phyloP scores from a whole-genome alignment of 352 stramenopile species.

The Phytopythium oedochilum region DNA sequence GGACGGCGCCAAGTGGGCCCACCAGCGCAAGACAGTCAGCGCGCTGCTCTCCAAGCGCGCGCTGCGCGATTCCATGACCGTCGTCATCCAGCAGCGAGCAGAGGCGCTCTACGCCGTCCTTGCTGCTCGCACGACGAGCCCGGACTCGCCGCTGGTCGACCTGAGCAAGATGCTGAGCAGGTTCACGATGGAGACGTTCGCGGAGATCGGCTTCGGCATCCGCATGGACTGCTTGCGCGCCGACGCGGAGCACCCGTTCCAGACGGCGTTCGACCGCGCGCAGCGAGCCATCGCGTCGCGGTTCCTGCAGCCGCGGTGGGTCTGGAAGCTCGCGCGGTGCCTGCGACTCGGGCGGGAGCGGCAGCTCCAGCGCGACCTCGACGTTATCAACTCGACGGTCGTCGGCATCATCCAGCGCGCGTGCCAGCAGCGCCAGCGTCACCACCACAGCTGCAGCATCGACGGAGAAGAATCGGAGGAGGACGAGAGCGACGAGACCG shows the following conservation, averaged over 20 bases:
- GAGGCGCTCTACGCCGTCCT: conserved; percentile 22
- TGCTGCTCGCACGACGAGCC: conserved; percentile 8
- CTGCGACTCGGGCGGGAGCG: conserved; percentile 29
- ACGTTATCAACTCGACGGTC: conserved; percentile 44
- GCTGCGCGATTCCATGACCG: conserved; percentile 42
- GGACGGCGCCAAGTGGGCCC: conserved; percentile 37
- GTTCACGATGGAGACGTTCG: conserved; percentile 51
- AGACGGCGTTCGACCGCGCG: conserved; percentile 38
- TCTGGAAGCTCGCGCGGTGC: conserved; percentile 38
- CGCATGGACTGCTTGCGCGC: conserved; percentile 32
- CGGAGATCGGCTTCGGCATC: conserved; percentile 53
- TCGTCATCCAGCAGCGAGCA: conserved; percentile 27
- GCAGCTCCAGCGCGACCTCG: conserved; percentile 25
- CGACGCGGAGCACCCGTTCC: conserved; percentile 43
- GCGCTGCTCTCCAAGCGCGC: conserved; percentile 42
- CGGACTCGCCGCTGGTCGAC: conserved; percentile 17
- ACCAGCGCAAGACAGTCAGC: conserved; percentile 48
- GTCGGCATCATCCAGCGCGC: conserved; percentile 35
- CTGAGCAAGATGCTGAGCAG: conserved; percentile 34
- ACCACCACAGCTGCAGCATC: conserved; percentile 1
- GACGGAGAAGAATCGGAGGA: background rate
- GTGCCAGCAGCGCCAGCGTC: conserved; percentile 8
- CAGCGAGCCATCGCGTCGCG: conserved; percentile 22
- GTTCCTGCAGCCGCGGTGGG: conserved; percentile 30
- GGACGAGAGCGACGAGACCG: background rate